Evolutionary conservation across 768 basidiomycete genomes (phyloP).

Genomic region (Porpolomopsis calyptriformis): DNA sequence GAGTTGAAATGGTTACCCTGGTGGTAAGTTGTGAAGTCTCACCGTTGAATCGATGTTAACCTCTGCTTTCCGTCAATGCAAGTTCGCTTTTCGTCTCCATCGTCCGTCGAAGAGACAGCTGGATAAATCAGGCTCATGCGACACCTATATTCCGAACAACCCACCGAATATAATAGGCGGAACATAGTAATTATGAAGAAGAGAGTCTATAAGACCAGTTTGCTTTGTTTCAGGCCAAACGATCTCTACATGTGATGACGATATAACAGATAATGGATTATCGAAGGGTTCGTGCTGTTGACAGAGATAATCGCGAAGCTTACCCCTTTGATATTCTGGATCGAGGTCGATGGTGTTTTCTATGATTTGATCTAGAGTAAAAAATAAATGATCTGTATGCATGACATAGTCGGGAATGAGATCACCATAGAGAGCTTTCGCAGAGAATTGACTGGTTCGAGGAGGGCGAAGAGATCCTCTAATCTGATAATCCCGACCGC

Average conservation of each 20-base stretch:
- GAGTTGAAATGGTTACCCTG: background rate
- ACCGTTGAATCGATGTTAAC: constrained; percentile 56
- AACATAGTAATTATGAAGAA: constrained; percentile 54
- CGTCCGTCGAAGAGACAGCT: constrained; percentile 42
- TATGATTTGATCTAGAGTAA: constrained; percentile 39
- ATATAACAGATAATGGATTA: background rate
- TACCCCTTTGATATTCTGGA: constrained; percentile 59
- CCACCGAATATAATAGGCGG: constrained; percentile 59
- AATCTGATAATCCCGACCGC: constrained; percentile 16
- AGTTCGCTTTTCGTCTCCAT: constrained; percentile 43
- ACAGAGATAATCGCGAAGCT: no score
- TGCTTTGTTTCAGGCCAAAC: constrained; percentile 60
- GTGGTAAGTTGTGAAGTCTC: background rate
- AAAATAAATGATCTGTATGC: no score
- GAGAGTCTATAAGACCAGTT: constrained; percentile 49
- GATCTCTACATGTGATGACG: constrained; percentile 29
- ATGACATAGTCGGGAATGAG: no score
- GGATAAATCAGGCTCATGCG: constrained; percentile 23
- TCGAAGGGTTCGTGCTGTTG: no score
- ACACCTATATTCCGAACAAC: constrained; percentile 18
- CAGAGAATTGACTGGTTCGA: constrained; percentile 30
- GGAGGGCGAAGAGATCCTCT: constrained; percentile 26
- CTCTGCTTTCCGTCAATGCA: constrained; percentile 73
- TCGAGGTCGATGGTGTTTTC: constrained; percentile 41
- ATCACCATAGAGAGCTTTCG: constrained; percentile 38